Evolutionary conservation across 2,329 filamentous ascomycete species (phyloP).

Genomic region (Apiospora phragmitis): DNA sequence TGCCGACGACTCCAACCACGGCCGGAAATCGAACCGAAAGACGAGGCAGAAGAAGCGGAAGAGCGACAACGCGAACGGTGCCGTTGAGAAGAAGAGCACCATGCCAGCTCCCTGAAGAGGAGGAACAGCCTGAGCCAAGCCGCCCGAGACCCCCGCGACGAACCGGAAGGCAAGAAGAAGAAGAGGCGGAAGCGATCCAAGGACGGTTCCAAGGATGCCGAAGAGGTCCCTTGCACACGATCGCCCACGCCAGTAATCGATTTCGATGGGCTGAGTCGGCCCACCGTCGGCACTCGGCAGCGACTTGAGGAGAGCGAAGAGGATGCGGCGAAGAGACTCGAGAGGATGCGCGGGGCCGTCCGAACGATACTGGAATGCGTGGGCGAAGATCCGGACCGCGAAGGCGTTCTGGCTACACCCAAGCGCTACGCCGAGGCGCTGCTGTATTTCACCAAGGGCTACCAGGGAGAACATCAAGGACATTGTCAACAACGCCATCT

Average conservation of each 20-base stretch:
- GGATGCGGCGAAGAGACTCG: conserved; percentile 51
- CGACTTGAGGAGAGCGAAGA: conserved; percentile 58
- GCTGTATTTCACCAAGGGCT: conserved; percentile 94
- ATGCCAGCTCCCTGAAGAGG: conserved; percentile 33
- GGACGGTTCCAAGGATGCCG: conserved; percentile 12
- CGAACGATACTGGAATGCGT: conserved; percentile 68
- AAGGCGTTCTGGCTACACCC: conserved; percentile 68
- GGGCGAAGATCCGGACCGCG: conserved; percentile 66
- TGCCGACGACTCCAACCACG: conserved; percentile 32
- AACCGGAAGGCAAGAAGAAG: conserved; percentile 41
- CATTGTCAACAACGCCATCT: conserved; percentile 91
- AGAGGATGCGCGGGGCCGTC: conserved; percentile 62
- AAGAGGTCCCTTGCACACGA: conserved; percentile 35
- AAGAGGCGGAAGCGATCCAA: conserved; percentile 32
- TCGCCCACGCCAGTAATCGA: conserved; percentile 61
- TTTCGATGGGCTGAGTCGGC: conserved; percentile 61
- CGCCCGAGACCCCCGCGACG: conserved; percentile 60
- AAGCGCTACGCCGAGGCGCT: conserved; percentile 92
- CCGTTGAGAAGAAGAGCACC: conserved; percentile 29
- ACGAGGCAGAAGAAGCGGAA: conserved; percentile 28
- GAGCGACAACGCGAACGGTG: conserved; percentile 25
- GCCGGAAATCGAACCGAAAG: conserved; percentile 32
- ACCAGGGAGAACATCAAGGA: conserved; percentile 90
- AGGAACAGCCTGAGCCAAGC: conserved; percentile 60
- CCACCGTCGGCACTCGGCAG: conserved; percentile 63